Evolutionary conservation across 225 moss, liverwort and hornwort species (phyloP).

Genomic region (Takakia lepidozioides): DNA sequence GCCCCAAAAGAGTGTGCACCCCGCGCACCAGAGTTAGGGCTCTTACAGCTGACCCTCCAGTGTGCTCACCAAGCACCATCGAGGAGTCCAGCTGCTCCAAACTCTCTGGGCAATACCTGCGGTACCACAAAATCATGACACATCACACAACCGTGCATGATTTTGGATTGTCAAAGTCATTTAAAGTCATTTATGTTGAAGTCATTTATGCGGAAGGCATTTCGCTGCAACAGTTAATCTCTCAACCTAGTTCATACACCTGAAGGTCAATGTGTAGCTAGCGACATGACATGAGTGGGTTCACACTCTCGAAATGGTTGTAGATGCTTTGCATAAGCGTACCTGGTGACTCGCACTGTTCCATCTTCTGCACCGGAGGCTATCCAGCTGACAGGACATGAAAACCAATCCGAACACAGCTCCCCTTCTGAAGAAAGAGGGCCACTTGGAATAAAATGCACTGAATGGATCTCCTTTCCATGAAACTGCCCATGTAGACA

Average conservation of each 20-base stretch:
- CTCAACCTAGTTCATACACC: too few relatives aligned
- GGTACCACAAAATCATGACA: too few relatives aligned
- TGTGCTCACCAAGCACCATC: conserved; percentile 72
- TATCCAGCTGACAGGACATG: conserved; percentile 49
- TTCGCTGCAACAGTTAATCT: too few relatives aligned
- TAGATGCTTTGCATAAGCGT: background rate
- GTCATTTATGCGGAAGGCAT: too few relatives aligned
- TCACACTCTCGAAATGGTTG: background rate
- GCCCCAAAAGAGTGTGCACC: conserved; percentile 26
- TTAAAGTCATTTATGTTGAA: too few relatives aligned
- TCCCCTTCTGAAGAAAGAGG: conserved; percentile 6
- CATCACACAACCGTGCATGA: too few relatives aligned
- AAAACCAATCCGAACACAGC: too few relatives aligned
- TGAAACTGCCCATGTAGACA: conserved; percentile 86
- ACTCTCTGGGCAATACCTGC: conserved; percentile 53
- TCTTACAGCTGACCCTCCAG: conserved; percentile 91
- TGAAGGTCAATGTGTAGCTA: too few relatives aligned
- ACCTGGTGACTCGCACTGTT: conserved; percentile 75
- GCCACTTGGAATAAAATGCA: conserved; percentile 38
- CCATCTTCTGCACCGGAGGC: conserved; percentile 95
- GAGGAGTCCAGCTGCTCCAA: conserved; percentile 41
- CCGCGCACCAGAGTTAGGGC: conserved; percentile 64
- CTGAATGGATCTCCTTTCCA: conserved; percentile 94
- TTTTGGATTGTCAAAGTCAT: too few relatives aligned
- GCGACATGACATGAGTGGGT: background rate